These are phyloP conservation scores for Coccomyxa subellipsoidea DNA, from an alignment of 163 green algal species.

Conservation along the genomic window DNA sequence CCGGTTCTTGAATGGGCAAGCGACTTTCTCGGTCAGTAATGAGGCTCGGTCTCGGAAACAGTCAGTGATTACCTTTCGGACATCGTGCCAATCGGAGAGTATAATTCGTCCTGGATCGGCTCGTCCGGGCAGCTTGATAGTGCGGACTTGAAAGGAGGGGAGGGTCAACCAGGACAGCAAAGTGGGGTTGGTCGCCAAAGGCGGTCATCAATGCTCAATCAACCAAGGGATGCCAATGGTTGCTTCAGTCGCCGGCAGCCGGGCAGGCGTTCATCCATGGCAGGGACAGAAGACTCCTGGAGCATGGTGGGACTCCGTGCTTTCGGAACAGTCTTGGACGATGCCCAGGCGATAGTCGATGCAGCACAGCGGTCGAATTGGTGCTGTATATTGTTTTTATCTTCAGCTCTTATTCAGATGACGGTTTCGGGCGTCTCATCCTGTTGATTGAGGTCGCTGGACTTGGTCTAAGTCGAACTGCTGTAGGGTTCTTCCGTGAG, in stretches of 20 bases:
- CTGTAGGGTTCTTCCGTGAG: background rate
- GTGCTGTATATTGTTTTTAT: background rate
- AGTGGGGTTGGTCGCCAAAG: background rate
- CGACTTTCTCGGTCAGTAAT: background rate
- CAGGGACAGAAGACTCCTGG: background rate
- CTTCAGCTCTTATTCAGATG: background rate
- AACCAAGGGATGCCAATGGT: background rate
- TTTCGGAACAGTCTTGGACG: background rate
- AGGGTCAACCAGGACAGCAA: background rate
- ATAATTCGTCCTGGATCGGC: background rate
- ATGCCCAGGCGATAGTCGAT: background rate
- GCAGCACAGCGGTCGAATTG: background rate
- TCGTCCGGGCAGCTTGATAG: background rate
- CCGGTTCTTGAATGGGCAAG: background rate
- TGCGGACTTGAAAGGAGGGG: background rate
- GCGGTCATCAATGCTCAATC: background rate
- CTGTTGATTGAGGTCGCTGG: background rate
- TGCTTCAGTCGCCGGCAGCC: background rate
- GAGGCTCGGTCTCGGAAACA: background rate
- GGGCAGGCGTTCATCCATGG: background rate
- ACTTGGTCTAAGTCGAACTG: background rate
- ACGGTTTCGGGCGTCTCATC: too few species aligned
- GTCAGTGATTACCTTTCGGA: background rate
- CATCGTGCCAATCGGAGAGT: background rate
- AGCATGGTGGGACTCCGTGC: conserved; percentile 4